Evolutionary conservation across 306 rosid species (phyloP), one percentile per base, ranked within the genome.

Genomic region (Rubus idaeus): DNA sequence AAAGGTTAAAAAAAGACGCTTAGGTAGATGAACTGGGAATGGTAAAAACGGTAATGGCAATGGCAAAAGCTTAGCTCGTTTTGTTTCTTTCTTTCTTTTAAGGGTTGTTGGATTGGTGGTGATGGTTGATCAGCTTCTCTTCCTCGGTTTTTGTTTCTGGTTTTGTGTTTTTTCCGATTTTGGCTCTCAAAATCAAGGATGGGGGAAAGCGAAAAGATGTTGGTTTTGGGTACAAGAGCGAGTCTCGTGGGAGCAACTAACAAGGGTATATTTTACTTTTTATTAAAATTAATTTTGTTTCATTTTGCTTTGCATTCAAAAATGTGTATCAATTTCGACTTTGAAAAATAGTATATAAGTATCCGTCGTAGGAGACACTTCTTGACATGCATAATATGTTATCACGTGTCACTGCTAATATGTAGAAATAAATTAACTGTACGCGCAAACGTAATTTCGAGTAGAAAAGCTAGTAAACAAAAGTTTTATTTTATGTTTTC

Each of bases 201-300:
- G 35, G 6, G 17, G 40, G 14, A 63, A 4, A 53, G 65, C 21
- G 10, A 64, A 46, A 11, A 16, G 18, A n/a, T 10, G 69, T 74
- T 10, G 72, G 41, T 6, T 37, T 68, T 68, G 57, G 58, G 58
- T 67, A 74, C 68, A 39, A 65, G 80, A 78, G 73, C 85, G 88
- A 68, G 74, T 78, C 82, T 78, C 56, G 4, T 78, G 88, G 83
- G 58, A 62, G 67, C 67, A 23, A 58, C 37, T 4, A 4, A 4
- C 6, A 9, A 60, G 3, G n/a, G 68, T 13, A 62, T 14, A 0
- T 37, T 4, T 11, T 16, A 26, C 40, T 23, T 10, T 20, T 1
- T 4, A 42, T 8, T 9, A 5, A 6, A 17, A 0, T 16, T 51
- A 17, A 17, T 5, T 18, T 18, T 53, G 10, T 6, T 53, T n/a